Percentiles rank a stretch among this genome's conserved stretches.
These are phyloP conservation scores for Herpotrichia juniperi DNA, from an alignment of 2,329 filamentous ascomycete genomes.

Conservation along the genomic window DNA sequence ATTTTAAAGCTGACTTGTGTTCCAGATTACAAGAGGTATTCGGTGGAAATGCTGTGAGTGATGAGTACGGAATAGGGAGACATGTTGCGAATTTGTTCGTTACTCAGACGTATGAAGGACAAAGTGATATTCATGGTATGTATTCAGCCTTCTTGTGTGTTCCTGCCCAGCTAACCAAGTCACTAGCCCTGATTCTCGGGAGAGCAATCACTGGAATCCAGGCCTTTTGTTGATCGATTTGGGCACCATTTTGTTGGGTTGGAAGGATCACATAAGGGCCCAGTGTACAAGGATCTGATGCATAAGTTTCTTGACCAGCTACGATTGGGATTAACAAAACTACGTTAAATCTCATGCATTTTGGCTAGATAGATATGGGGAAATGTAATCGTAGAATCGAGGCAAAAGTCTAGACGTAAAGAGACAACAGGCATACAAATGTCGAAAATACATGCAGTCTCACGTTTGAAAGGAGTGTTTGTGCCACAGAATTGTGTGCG, in stretches of 20 bases:
- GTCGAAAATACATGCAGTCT: conserved; percentile 12
- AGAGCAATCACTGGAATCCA: conserved; percentile 70
- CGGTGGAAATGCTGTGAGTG: conserved; percentile 96
- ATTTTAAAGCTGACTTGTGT: conserved; percentile 14
- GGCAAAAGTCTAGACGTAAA: too few species aligned
- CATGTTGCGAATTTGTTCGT: conserved; percentile 97
- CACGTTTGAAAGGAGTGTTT: conserved; percentile 21
- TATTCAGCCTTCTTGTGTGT: conserved; percentile 28
- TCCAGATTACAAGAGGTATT: conserved; percentile 87
- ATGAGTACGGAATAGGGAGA: conserved; percentile 93
- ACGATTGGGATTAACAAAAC: too few species aligned
- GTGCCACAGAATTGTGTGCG: conserved; percentile 20
- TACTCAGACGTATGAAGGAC: conserved; percentile 96
- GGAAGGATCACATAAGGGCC: too few species aligned
- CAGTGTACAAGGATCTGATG: too few species aligned
- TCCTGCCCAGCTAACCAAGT: conserved; percentile 33
- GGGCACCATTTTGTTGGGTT: too few species aligned
- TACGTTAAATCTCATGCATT: too few species aligned
- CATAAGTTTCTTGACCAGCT: too few species aligned
- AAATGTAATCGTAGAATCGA: conserved; percentile 21
- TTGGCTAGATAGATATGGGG: too few species aligned
- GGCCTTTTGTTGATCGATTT: conserved; percentile 69
- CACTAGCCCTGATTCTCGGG: conserved; percentile 55
- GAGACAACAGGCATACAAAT: conserved; percentile 18
- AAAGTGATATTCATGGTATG: conserved; percentile 96